Conservation (phyloP, 805 yeast genomes). For the Yarrowia osloensis region DNA sequence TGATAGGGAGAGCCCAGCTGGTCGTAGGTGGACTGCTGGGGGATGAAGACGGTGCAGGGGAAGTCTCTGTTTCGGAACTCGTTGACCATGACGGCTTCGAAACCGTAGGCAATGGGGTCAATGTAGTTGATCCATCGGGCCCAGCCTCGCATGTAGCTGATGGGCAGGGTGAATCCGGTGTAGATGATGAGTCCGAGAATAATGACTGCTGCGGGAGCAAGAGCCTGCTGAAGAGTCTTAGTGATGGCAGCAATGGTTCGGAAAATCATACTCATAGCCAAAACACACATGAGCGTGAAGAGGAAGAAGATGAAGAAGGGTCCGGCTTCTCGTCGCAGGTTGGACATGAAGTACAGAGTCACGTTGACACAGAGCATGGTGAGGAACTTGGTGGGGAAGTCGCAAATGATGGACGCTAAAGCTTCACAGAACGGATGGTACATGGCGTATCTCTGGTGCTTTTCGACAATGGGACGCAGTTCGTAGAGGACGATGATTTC, state of each 20-base stretch:
- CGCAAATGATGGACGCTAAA: constrained; percentile 60
- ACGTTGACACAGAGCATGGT: constrained; percentile 51
- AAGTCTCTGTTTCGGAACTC: constrained; percentile 47
- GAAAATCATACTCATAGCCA: constrained; percentile 59
- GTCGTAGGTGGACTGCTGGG: constrained; percentile 20
- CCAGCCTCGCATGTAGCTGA: constrained; percentile 52
- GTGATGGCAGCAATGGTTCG: constrained; percentile 47
- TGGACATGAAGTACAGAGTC: constrained; percentile 55
- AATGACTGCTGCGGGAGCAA: constrained; percentile 49
- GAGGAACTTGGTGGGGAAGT: constrained; percentile 51
- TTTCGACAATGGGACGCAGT: constrained; percentile 58
- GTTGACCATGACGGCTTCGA: constrained; percentile 50
- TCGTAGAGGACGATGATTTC: constrained; percentile 50
- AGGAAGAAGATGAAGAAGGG: constrained; percentile 54
- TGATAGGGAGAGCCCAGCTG: constrained; percentile 37
- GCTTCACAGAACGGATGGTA: constrained; percentile 69
- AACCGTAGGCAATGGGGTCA: constrained; percentile 50
- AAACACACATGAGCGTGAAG: constrained; percentile 48
- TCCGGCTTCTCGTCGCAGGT: constrained; percentile 56
- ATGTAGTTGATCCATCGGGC: constrained; percentile 53
- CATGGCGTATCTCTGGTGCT: constrained; percentile 58
- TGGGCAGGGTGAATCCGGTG: constrained; percentile 54
- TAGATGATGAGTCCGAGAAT: constrained; percentile 47
- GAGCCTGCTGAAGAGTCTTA: constrained; percentile 46
- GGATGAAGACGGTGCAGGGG: constrained; percentile 41